Evolutionary conservation across 169 alveolate species (phyloP).

Genomic region (Plasmodium fragile): DNA sequence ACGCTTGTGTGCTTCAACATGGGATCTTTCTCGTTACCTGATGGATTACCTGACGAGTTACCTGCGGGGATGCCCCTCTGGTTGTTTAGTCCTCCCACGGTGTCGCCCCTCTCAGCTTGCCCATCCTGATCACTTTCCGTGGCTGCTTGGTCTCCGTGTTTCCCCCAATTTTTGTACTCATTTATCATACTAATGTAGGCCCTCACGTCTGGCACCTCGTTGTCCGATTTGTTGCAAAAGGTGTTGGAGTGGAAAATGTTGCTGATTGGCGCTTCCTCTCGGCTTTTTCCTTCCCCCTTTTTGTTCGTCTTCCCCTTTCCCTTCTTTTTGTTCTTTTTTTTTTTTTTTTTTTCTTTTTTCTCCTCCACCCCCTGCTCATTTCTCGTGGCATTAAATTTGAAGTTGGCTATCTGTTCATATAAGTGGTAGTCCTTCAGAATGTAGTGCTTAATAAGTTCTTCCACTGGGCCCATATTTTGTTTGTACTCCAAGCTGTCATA

Average conservation of each 20-base stretch:
- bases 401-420: slow-evolving; percentile 62
- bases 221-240: background rate
- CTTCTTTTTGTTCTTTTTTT: background rate
- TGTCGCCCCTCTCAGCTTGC: background rate
- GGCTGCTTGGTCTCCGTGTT: background rate
- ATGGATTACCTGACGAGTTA: background rate
- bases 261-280: background rate
- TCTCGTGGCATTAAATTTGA: slow-evolving; percentile 12
- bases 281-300: background rate
- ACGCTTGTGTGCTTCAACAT: background rate
- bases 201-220: slow-evolving; percentile 7
- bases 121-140: background rate
- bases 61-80: background rate
- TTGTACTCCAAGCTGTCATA: slow-evolving; percentile 72
- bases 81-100: background rate
- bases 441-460: slow-evolving; percentile 38
- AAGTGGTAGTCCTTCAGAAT: slow-evolving; percentile 65
- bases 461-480: slow-evolving; percentile 65
- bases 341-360: background rate
- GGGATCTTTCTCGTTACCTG: background rate
- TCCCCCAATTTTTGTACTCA: slow-evolving; percentile 32
- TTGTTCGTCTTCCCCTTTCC: background rate
- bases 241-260: slow-evolving; percentile 8
- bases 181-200: slow-evolving; percentile 12
- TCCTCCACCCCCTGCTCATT: background rate